Percentiles rank a stretch among this genome's conserved stretches.
Conservation (phyloP, 495 filamentous ascomycete genomes). For the Cudoniella acicularis region DNA sequence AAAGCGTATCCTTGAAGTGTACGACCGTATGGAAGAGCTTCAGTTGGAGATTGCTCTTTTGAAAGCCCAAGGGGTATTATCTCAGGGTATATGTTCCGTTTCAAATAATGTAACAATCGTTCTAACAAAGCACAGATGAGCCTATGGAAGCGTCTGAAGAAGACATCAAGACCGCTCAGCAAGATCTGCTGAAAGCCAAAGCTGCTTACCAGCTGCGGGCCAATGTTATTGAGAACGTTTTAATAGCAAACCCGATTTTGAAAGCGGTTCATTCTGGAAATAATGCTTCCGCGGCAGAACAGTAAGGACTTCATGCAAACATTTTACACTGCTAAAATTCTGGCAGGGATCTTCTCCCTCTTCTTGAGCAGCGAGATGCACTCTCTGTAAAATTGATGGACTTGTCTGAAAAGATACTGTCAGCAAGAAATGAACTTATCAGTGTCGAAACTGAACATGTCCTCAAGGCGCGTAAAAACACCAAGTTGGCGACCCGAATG, state of each 20-base stretch:
- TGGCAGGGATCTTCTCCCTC: slow-evolving; percentile 58
- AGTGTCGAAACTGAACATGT: slow-evolving; percentile 54
- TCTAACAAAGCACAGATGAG: slow-evolving; percentile 15
- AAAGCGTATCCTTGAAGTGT: slow-evolving; percentile 58
- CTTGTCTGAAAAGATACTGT: slow-evolving; percentile 46
- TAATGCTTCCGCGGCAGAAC: slow-evolving; percentile 60
- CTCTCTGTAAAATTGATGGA: slow-evolving; percentile 57
- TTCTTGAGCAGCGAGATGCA: slow-evolving; percentile 64
- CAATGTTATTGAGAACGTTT: slow-evolving; percentile 60
- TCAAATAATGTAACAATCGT: background rate
- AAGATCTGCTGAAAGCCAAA: slow-evolving; percentile 63
- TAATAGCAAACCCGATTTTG: slow-evolving; percentile 68
- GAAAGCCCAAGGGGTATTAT: slow-evolving; percentile 44
- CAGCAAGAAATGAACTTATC: slow-evolving; percentile 44
- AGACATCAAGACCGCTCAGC: slow-evolving; percentile 53
- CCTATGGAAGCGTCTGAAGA: slow-evolving; percentile 31
- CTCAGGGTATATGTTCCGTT: slow-evolving; percentile 19
- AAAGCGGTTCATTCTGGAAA: slow-evolving; percentile 71
- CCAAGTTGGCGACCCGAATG: slow-evolving; percentile 54
- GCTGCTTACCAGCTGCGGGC: slow-evolving; percentile 63
- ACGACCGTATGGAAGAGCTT: slow-evolving; percentile 65
- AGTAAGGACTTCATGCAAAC: slow-evolving; percentile 50
- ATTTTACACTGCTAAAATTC: background rate
- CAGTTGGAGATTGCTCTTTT: slow-evolving; percentile 66
- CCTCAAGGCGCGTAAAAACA: slow-evolving; percentile 53